Conservation (phyloP, 495 filamentous ascomycete species). For the Trichocladium uniseriatum region DNA sequence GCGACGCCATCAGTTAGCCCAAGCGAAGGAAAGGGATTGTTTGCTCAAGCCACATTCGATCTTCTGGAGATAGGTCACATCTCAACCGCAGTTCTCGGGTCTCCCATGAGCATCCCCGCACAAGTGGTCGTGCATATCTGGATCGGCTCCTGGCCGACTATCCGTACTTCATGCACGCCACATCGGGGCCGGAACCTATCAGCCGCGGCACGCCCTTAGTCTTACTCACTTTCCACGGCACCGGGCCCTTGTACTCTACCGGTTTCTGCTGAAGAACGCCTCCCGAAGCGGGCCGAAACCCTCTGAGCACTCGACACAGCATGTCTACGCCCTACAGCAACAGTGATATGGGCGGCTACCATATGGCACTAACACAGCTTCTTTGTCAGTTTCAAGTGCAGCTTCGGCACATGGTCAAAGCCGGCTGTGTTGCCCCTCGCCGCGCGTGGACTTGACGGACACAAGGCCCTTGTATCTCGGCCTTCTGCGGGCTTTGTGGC, state of each 20-base stretch:
- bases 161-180: not conserved
- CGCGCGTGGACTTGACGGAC: not conserved
- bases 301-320: too few species aligned
- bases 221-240: not conserved
- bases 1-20: not conserved
- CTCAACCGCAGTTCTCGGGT: not conserved
- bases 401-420: not conserved
- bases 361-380: not conserved
- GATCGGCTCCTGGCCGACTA: not conserved
- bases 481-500: not conserved
- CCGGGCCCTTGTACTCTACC: not conserved
- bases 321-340: too few species aligned
- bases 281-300: conserved; percentile 7
- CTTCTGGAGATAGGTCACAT: conserved; percentile 6
- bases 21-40: conserved; percentile 7
- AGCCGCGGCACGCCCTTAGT: not conserved
- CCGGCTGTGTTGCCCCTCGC: not conserved
- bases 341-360: not conserved
- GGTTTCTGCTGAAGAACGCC: not conserved
- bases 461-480: not conserved
- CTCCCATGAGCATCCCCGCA: not conserved
- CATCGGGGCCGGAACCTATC: not conserved
- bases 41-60: too few species aligned
- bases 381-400: not conserved
- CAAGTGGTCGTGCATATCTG: conserved; percentile 1